These are phyloP conservation scores for Suhomyces sp. DNA, from an alignment of 805 yeast species.

Conservation along the genomic window DNA sequence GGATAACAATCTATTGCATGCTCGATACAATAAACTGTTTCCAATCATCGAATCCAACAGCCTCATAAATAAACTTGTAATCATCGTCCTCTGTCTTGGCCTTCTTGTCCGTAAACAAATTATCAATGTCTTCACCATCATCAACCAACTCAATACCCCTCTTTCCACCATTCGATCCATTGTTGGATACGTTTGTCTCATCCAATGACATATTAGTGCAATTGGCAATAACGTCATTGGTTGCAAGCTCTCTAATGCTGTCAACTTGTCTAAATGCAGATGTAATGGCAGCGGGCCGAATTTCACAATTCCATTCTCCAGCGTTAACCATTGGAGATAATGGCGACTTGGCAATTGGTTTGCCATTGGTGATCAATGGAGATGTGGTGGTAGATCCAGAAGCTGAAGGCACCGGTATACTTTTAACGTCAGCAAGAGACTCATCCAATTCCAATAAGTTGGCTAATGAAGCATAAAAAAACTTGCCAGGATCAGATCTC, in stretches of 20 bases:
- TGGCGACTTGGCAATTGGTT: conserved; percentile 29
- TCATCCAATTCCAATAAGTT: conserved; percentile 49
- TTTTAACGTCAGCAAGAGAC: conserved; percentile 26
- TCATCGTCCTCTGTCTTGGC: conserved; percentile 21
- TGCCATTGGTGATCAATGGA: conserved; percentile 19
- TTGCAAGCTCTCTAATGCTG: conserved; percentile 33
- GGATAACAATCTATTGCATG: too few relatives aligned
- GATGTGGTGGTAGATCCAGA: conserved; percentile 21
- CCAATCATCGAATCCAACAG: conserved; percentile 39
- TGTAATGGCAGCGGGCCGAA: conserved; percentile 45
- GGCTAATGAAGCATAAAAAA: conserved; percentile 51
- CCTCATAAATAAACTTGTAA: conserved; percentile 25
- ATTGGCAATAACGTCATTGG: conserved; percentile 15
- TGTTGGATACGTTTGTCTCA: background rate
- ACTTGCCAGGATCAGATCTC: conserved; percentile 45
- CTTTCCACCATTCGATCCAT: conserved; percentile 17
- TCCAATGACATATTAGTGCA: conserved; percentile 4
- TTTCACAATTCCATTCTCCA: conserved; percentile 43
- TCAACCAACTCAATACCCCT: conserved; percentile 22
- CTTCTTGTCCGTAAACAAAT: conserved; percentile 39
- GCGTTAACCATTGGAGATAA: conserved; percentile 34
- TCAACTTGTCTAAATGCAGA: conserved; percentile 49
- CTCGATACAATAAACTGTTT: conserved; percentile 23
- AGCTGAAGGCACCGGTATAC: conserved; percentile 24
- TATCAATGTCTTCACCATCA: conserved; percentile 32